Evolutionary conservation across 208 protist genomes (phyloP), one percentile per base, ranked within the genome.

Genomic region (Trypanosoma lewisi): DNA sequence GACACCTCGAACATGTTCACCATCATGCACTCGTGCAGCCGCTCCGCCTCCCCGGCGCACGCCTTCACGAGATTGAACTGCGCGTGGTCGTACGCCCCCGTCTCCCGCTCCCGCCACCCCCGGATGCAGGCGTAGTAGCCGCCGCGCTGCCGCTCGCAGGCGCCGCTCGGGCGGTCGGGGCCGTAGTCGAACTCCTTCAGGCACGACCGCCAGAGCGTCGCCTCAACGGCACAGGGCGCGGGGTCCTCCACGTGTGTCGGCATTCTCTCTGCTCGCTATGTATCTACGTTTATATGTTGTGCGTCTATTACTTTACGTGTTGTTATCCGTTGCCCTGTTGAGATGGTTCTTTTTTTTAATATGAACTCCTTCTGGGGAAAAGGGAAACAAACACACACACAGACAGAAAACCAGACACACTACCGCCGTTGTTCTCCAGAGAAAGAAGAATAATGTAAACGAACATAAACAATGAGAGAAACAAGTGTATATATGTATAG

Each of bases 11-110:
- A 95, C 77, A 87, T 89, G 71, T 77, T 86, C 63, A 89, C 85
- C 89, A 95, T 95, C 89, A 95, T 95, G 67, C 89, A 95, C 70
- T 92, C 77, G 44, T 95, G 85, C 52, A 95, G 68, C 60, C 75
- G 79, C 70, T 92, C 83, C 37, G 89, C 78, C 68, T 95, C 81
- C 55, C 73, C 60, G 21, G 73, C 67, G 67, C 89, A 95, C 47
- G 69, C 57, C 23, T 58, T 47, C 2, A 75, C 44, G 5, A 92
- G 42, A 57, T 90, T 83, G 49, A 82, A 95, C 47, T 87, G 52
- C 50, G 62, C 79, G 73, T 82, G 69, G n/a, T 76, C 70, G 78
- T 89, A 91, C 52, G 33, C 21, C 41, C 61, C 67, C 2, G 56
- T 45, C 63, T 83, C 62, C 34, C 72, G 57, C 21, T 61, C 47